Conservation (phyloP, 495 filamentous ascomycete genomes). For the Mycothermus thermophilus region DNA sequence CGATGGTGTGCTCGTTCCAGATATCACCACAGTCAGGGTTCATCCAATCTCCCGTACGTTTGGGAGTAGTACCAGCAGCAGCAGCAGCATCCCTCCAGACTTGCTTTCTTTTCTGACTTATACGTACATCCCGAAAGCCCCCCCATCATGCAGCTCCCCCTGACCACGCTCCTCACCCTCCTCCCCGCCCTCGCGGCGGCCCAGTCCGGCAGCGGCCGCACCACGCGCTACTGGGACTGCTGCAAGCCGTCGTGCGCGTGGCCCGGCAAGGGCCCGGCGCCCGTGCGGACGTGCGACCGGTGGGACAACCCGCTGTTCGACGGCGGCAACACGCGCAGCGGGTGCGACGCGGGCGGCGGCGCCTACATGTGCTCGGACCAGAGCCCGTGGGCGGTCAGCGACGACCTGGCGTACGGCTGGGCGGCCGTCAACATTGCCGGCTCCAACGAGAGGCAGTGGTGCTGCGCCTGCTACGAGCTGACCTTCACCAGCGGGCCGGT, state of each 20-base stretch:
- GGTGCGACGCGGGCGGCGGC: constrained; percentile 38
- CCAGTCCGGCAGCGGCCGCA: constrained; percentile 32
- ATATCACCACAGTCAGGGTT: no score
- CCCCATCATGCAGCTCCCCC: constrained; percentile 16
- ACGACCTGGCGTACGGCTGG: constrained; percentile 45
- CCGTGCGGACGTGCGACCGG: constrained; percentile 43
- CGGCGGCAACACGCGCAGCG: constrained; percentile 29
- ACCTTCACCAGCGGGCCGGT: constrained; percentile 47
- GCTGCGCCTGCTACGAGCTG: constrained; percentile 55
- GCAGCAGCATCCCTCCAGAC: no score
- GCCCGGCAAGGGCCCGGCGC: constrained; percentile 39
- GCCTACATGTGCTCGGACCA: constrained; percentile 53
- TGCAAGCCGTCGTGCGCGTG: constrained; percentile 56
- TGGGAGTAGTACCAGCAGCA: no score
- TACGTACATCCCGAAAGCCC: no score
- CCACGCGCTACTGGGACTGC: constrained; percentile 59
- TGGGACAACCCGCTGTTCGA: constrained; percentile 40
- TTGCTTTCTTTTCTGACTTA: no score
- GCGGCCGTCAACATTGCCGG: constrained; percentile 44
- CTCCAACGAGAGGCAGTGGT: constrained; percentile 42
- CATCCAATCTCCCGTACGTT: no score
- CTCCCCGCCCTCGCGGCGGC: constrained; percentile 12
- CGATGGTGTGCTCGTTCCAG: no score
- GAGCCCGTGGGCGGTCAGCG: constrained; percentile 48
- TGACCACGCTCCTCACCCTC: constrained; percentile 10